Evolutionary conservation across 2,329 filamentous ascomycete species (phyloP).

Genomic region (Onygena corvina): DNA sequence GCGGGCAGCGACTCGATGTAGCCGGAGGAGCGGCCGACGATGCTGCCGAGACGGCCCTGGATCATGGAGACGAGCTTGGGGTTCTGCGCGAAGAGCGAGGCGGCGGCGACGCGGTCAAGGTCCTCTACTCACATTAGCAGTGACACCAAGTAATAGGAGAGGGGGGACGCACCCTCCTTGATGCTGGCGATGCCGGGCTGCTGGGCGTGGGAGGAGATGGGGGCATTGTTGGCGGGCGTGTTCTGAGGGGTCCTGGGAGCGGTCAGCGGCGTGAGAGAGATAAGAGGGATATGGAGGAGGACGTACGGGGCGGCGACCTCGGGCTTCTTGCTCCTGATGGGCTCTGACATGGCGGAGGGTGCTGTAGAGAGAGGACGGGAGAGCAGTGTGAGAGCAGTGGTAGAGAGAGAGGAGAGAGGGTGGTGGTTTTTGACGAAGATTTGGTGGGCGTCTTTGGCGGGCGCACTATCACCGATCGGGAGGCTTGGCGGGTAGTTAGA

Average conservation of each 20-base stretch:
- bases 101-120: constrained; percentile 72
- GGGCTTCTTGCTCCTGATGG: constrained; percentile 55
- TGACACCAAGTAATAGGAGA: neutral
- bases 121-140: constrained; percentile 53
- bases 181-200: constrained; percentile 90
- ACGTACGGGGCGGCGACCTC: constrained; percentile 54
- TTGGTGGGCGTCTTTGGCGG: constrained; percentile 4
- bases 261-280: constrained; percentile 21
- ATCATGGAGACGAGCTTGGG: constrained; percentile 94
- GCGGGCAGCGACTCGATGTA: constrained; percentile 93
- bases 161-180: constrained; percentile 67
- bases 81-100: constrained; percentile 90
- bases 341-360: constrained; percentile 48
- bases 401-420: constrained; percentile 26
- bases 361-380: constrained; percentile 15
- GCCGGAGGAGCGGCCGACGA: constrained; percentile 89
- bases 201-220: constrained; percentile 94
- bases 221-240: constrained; percentile 87
- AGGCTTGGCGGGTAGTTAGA: neutral
- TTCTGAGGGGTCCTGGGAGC: constrained; percentile 81
- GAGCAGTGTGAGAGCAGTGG: constrained; percentile 13
- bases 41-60: constrained; percentile 83
- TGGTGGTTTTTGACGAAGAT: constrained; percentile 24
- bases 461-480: constrained; percentile 1
- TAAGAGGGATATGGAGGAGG: constrained; percentile 18